A percentile compares a stretch with the other conserved stretches of the same genome.
These are phyloP conservation scores for Vitis rupestris DNA, from an alignment of 164 flowering plant species.

Conservation along the genomic window DNA sequence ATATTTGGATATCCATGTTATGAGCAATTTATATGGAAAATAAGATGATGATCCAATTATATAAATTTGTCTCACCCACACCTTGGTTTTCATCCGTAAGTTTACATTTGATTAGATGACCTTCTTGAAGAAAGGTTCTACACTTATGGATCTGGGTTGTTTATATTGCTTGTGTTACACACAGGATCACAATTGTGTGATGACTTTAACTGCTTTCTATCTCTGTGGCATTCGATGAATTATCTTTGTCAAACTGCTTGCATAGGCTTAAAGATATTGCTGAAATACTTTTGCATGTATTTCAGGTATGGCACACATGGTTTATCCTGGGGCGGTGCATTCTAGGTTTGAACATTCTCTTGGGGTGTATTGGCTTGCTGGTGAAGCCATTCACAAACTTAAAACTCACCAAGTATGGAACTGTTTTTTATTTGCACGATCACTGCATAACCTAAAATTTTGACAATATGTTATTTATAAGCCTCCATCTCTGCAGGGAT, in stretches of 20 bases:
- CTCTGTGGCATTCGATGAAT: neutral
- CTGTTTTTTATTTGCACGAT: slow-evolving; percentile 3
- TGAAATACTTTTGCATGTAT: slow-evolving; percentile 1
- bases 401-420: slow-evolving; percentile 54
- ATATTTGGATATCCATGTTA: too few relatives aligned
- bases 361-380: slow-evolving; percentile 92
- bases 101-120: too few relatives aligned
- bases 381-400: slow-evolving; percentile 64
- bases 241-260: neutral
- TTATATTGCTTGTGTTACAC: too few relatives aligned
- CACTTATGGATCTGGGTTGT: too few relatives aligned
- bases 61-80: too few relatives aligned
- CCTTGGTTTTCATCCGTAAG: too few relatives aligned
- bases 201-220: too few relatives aligned
- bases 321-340: slow-evolving; percentile 96
- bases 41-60: too few relatives aligned
- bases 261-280: neutral
- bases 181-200: too few relatives aligned
- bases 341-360: slow-evolving; percentile 98
- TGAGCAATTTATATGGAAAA: too few relatives aligned
- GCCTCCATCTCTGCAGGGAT: slow-evolving; percentile 53
- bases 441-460: slow-evolving; percentile 1
- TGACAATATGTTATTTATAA: neutral
- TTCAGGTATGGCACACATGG: slow-evolving; percentile 78
- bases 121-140: too few relatives aligned